These are phyloP conservation scores for Hordeum pubiflorum DNA, from an alignment of 202 grass and related monocot species.

Conservation along the genomic window DNA sequence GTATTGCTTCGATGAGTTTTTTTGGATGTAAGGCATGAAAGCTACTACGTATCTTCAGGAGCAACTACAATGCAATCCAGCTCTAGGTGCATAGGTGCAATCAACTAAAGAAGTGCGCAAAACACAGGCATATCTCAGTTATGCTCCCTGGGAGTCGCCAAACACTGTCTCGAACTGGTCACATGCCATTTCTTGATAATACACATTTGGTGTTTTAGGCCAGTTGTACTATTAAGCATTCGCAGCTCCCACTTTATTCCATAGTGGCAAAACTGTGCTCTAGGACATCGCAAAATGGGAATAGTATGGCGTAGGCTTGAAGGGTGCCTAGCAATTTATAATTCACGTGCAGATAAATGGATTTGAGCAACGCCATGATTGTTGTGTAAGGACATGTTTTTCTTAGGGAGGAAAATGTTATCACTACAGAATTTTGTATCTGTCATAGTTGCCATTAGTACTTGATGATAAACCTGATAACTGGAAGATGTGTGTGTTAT, in stretches of 20 bases:
- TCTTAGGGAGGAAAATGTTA: neutral
- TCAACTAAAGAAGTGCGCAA: neutral
- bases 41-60: neutral
- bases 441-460: neutral
- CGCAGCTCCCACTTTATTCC: neutral
- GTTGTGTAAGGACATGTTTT: neutral
- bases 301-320: neutral
- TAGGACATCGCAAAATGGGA: neutral
- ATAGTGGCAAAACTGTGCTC: neutral
- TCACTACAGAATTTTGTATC: neutral
- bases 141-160: neutral
- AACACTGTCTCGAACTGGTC: neutral
- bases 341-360: neutral
- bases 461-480: constrained; percentile 17
- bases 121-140: neutral
- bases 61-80: neutral
- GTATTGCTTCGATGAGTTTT: neutral
- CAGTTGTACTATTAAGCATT: neutral
- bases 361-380: neutral
- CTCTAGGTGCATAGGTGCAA: neutral
- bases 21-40: neutral
- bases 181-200: neutral
- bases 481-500: neutral
- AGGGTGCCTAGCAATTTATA: neutral
- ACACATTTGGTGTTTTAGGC: neutral